Evolutionary conservation across 1,139 yeast genomes (phyloP).

Genomic region (Candida anutae): DNA sequence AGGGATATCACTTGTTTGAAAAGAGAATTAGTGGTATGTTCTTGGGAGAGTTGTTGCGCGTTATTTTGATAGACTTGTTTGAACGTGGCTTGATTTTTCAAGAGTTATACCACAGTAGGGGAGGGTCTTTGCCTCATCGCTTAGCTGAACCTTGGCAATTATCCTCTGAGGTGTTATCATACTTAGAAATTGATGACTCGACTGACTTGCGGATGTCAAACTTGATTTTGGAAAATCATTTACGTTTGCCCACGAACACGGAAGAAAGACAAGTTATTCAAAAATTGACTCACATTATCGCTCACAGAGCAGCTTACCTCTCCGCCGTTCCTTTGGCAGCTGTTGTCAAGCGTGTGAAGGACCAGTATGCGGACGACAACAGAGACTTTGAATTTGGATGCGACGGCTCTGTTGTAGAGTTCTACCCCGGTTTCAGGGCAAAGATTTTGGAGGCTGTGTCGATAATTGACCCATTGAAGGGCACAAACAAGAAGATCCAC

Average conservation of each 20-base stretch:
- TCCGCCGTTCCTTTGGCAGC: constrained; percentile 90
- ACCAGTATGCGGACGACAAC: constrained; percentile 42
- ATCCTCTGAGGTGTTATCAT: constrained; percentile 76
- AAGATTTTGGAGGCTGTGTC: constrained; percentile 70
- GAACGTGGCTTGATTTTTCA: constrained; percentile 46
- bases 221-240: constrained; percentile 51
- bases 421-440: constrained; percentile 79
- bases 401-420: constrained; percentile 90
- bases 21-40: constrained; percentile 93
- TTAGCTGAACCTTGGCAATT: constrained; percentile 68
- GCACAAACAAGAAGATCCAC: constrained; percentile 61
- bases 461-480: constrained; percentile 60
- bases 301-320: constrained; percentile 77
- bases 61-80: constrained; percentile 61
- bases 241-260: constrained; percentile 57
- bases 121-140: constrained; percentile 55
- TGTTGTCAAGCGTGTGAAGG: constrained; percentile 36
- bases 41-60: constrained; percentile 80
- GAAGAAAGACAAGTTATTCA: constrained; percentile 71
- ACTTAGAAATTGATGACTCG: constrained; percentile 75
- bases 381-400: constrained; percentile 84
- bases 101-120: constrained; percentile 43
- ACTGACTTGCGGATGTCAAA: constrained; percentile 61
- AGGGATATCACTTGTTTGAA: constrained; percentile 84
- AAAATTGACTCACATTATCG: constrained; percentile 64